Percentiles rank a stretch among this genome's conserved stretches.
Conservation (phyloP, 176 grass and related monocot species). For the Alloteropsis semialata region DNA sequence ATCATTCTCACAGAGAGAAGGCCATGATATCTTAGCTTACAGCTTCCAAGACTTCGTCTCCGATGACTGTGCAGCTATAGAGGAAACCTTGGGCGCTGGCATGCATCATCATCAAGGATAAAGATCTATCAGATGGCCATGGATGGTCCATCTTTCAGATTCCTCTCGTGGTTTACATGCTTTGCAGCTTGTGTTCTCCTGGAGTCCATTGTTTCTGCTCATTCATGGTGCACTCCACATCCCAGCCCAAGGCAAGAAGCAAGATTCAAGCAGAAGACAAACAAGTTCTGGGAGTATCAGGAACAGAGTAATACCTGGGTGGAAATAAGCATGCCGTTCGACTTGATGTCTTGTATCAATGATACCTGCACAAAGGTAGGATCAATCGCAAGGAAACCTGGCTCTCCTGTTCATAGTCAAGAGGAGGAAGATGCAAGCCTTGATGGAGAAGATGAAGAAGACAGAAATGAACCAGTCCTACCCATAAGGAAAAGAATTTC, state of each 20-base stretch:
- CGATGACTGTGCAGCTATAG: constrained; percentile 22
- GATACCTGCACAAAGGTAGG: constrained; percentile 80
- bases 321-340: constrained; percentile 74
- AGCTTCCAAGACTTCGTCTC: constrained; percentile 21
- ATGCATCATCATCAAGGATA: constrained; percentile 30
- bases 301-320: constrained; percentile 93
- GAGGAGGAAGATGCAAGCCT: constrained; percentile 16
- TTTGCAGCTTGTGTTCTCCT: constrained; percentile 38
- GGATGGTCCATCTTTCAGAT: constrained; percentile 37
- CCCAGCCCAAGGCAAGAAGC: constrained; percentile 36
- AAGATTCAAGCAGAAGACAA: constrained; percentile 81
- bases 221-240: constrained; percentile 56
- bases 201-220: constrained; percentile 44
- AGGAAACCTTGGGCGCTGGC: constrained; percentile 9
- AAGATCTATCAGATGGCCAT: constrained; percentile 33
- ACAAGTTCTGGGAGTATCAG: constrained; percentile 87
- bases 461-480: constrained; percentile 40
- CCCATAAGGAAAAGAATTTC: constrained; percentile 73
- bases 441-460: constrained; percentile 20
- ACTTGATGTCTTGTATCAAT: constrained; percentile 89
- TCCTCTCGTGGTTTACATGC: constrained; percentile 21
- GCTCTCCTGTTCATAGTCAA: constrained; percentile 20
- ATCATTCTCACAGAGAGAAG: constrained; percentile 33
- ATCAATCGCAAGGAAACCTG: constrained; percentile 46
- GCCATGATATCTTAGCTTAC: constrained; percentile 32